Evolutionary conservation across 768 basidiomycete species (phyloP), one percentile per base, ranked within the genome.

Genomic region (Pholiota molesta): DNA sequence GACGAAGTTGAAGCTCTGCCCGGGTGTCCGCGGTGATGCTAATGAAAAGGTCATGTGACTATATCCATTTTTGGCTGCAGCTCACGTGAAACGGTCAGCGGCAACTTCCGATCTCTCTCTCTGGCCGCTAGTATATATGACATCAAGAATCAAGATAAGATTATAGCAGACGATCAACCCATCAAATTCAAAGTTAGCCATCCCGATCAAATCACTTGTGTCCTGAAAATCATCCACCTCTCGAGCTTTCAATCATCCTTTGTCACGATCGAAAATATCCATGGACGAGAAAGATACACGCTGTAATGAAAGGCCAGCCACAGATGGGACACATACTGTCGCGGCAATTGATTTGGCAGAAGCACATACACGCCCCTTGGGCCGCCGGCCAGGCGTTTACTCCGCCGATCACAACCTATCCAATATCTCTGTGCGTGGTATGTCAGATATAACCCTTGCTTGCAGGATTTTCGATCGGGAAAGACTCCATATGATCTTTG

Each of bases 371-470:
- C 14, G 33, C 40, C 35, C 33, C 21, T 26, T 60, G 55, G 47
- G 59, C 63, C 66, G 66, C 66, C 66, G 66, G 66, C 56, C 55
- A 62, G 52, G 29, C 16, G 52, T 10, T 44, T 61, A 42, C 53
- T 60, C 59, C 61, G 66, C 67, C 65, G 60, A 65, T 64, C 49
- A 51, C 52, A 44, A 53, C 56, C 55, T 60, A 59, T 64, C 60
- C 47, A 53, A 23, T 49, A 47, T 49, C 35, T 56, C 35, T 56
- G 60, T 56, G 60, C 52, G 52, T 47, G 55, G 47, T 51, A 59
- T 44, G 26, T 35, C 29, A 23, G 26, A 52, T 19, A 35, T 44
- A 63, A 52, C 52, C 47, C 40, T 49, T 53, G 19, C 21, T 51
- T 44, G 26, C 52, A 57, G 13, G 21, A 8, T 23, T 47, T 57